Percentiles rank a stretch among this genome's conserved stretches.
phyloP scores from a whole-genome alignment of 352 stramenopile genomes.

The Halophytophthora batemanensis region DNA sequence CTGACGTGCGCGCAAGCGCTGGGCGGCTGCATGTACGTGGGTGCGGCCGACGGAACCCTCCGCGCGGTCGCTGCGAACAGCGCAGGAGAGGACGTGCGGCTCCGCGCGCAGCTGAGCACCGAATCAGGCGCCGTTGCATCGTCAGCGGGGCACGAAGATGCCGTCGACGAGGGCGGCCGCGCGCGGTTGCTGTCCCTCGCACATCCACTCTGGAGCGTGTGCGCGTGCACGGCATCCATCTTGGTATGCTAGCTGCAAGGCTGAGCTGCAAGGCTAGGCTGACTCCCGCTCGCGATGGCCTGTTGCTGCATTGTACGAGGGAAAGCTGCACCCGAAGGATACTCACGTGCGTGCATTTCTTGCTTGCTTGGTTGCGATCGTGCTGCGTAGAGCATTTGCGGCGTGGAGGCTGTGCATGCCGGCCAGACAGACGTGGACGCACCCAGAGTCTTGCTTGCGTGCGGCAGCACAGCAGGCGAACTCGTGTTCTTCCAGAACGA shows the following conservation, averaged over 20 bases:
- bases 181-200: constrained; percentile 12
- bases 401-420: constrained; percentile 10
- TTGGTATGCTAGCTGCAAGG: constrained; percentile 24
- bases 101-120: background rate
- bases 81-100: constrained; percentile 3
- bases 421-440: constrained; percentile 10
- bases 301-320: background rate
- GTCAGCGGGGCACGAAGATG: background rate
- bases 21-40: constrained; percentile 26
- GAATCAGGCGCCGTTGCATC: too few relatives aligned
- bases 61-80: constrained; percentile 22
- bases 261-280: constrained; percentile 8
- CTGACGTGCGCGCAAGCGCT: constrained; percentile 23
- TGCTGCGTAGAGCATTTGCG: constrained; percentile 32
- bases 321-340: background rate
- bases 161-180: constrained; percentile 4
- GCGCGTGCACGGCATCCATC: constrained; percentile 18
- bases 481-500: constrained; percentile 47
- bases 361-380: constrained; percentile 5
- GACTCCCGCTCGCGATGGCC: background rate
- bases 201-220: constrained; percentile 8
- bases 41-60: constrained; percentile 22
- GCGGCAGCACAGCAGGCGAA: constrained; percentile 36
- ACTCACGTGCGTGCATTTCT: constrained; percentile 10
- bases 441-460: constrained; percentile 23